Conservation (phyloP, 202 grass and related monocot genomes). For the Digitaria exilis region DNA sequence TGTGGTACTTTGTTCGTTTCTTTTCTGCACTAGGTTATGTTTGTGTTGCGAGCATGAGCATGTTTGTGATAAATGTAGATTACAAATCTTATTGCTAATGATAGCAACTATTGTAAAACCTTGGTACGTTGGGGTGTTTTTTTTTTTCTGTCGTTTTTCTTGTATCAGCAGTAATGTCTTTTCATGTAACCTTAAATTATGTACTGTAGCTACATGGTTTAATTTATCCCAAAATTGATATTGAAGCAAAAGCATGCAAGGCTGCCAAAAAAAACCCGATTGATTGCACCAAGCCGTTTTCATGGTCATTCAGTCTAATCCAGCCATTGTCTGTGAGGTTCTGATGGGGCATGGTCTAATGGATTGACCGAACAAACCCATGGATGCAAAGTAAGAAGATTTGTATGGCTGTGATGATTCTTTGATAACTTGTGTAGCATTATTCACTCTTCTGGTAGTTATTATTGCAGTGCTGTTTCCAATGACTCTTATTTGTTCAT, state of each 20-base stretch:
- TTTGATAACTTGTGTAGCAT: not conserved
- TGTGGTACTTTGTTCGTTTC: not conserved
- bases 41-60: no score
- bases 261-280: not conserved
- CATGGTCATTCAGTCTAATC: not conserved
- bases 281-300: not conserved
- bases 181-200: not conserved
- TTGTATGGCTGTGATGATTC: not conserved
- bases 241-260: not conserved
- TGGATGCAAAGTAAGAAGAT: not conserved
- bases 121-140: not conserved
- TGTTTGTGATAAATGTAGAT: slow-evolving; percentile 13
- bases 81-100: slow-evolving; percentile 5
- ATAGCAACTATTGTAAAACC: not conserved
- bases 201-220: not conserved
- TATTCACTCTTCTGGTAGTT: not conserved
- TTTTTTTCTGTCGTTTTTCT: slow-evolving; percentile 37
- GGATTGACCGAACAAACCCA: not conserved
- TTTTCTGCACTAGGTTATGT: not conserved
- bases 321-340: not conserved
- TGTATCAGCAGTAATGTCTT: not conserved
- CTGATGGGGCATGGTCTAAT: not conserved
- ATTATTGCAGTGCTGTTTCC: not conserved
- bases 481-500: not conserved
- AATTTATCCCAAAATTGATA: slow-evolving; percentile 2